Evolutionary conservation across 139 green algal species (phyloP).

Genomic region (Chlorella sp.): DNA sequence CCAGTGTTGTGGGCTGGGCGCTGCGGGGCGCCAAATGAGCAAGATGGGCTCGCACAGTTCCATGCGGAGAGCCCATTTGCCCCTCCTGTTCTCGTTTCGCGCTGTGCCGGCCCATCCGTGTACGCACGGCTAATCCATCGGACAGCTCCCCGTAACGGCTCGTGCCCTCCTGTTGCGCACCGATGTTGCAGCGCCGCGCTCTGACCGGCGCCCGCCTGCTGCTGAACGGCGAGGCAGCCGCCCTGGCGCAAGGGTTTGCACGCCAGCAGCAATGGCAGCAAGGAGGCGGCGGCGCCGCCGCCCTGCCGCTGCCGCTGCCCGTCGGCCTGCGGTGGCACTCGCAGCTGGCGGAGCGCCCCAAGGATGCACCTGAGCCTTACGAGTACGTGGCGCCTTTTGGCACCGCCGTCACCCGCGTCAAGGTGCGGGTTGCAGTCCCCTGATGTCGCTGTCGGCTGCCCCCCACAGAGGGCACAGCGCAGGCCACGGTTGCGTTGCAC

Average conservation of each 20-base stretch:
- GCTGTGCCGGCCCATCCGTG: too few species aligned
- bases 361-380: background rate
- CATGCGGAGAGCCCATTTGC: too few species aligned
- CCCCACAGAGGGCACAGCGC: too few species aligned
- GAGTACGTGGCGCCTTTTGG: conserved; percentile 38
- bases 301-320: background rate
- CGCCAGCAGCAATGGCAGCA: background rate
- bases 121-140: too few species aligned
- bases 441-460: too few species aligned
- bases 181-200: conserved; percentile 7
- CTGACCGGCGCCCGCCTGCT: background rate
- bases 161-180: background rate
- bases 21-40: too few species aligned
- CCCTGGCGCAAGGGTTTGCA: background rate
- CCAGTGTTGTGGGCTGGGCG: too few species aligned
- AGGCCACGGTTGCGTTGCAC: too few species aligned
- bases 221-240: background rate
- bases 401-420: conserved; percentile 28
- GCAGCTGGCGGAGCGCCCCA: background rate
- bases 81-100: too few species aligned
- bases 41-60: too few species aligned
- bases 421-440: background rate
- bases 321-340: conserved; percentile 14
- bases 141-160: too few species aligned
- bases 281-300: background rate